phyloP scores from a whole-genome alignment of 2,329 filamentous ascomycete species.

The Colletotrichum sp. region DNA sequence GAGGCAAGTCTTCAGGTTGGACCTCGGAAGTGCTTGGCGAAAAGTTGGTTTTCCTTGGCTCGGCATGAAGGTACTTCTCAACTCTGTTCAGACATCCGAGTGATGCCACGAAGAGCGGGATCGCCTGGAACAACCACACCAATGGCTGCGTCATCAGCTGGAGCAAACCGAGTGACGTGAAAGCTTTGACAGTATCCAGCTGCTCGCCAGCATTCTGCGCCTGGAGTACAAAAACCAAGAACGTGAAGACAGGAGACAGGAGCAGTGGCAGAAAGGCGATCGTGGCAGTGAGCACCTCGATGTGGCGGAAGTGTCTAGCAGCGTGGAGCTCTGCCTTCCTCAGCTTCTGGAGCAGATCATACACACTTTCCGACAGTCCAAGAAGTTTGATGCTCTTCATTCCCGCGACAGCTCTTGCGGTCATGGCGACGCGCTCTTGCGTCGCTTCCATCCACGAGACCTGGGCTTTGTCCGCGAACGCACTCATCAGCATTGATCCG shows the following conservation, averaged over 20 bases:
- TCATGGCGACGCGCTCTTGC: slow-evolving; percentile 29
- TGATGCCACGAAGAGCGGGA: not conserved
- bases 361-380: slow-evolving; percentile 30
- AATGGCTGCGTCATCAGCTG: not conserved
- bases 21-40: not conserved
- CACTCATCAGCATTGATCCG: not conserved
- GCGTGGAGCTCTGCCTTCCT: slow-evolving; percentile 35
- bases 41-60: not conserved
- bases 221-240: slow-evolving; percentile 16
- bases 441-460: slow-evolving; percentile 27
- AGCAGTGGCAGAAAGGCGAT: not conserved
- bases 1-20: not conserved
- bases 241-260: slow-evolving; percentile 30
- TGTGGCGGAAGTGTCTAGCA: slow-evolving; percentile 30
- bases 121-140: not conserved
- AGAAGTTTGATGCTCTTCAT: slow-evolving; percentile 45
- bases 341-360: slow-evolving; percentile 36
- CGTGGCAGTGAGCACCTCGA: slow-evolving; percentile 21
- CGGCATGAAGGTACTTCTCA: not conserved
- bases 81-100: not conserved
- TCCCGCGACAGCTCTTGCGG: slow-evolving; percentile 29
- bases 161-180: not conserved
- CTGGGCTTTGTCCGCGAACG: slow-evolving; percentile 4
- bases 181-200: not conserved
- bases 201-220: not conserved